Evolutionary conservation across 2,329 filamentous ascomycete genomes (phyloP).

Genomic region (Diaporthe ilicicola): DNA sequence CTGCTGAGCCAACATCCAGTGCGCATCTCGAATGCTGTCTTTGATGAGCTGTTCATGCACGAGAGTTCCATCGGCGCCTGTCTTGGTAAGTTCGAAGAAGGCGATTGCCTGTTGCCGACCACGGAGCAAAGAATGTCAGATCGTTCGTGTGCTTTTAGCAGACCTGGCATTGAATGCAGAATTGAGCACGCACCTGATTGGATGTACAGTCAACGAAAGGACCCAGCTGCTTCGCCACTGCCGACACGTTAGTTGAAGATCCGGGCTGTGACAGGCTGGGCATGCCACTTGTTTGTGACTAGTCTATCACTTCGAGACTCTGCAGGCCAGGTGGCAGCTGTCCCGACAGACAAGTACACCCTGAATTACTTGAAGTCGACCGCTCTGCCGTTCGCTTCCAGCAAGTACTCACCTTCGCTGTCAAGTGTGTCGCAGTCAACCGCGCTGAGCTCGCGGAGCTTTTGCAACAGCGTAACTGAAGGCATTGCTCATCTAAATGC

Average conservation of each 20-base stretch:
- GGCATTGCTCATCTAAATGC: neutral
- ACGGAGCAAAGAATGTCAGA: conserved; percentile 8
- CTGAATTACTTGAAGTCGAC: neutral
- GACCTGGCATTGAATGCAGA: neutral
- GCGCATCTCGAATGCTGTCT: conserved; percentile 46
- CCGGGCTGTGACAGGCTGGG: neutral
- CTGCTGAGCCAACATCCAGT: conserved; percentile 43
- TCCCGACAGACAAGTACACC: neutral
- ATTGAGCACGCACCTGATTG: conserved; percentile 56
- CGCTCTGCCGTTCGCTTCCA: neutral
- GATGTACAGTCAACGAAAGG: conserved; percentile 63
- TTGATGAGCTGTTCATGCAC: conserved; percentile 48
- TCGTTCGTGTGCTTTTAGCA: neutral
- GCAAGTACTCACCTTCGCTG: conserved; percentile 47
- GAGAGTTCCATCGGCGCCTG: conserved; percentile 43
- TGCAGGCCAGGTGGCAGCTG: neutral
- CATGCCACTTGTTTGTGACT: neutral
- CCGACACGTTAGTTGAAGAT: neutral
- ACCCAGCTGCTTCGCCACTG: conserved; percentile 55
- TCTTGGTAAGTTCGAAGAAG: conserved; percentile 52
- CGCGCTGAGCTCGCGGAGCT: conserved; percentile 51
- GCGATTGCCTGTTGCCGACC: conserved; percentile 54
- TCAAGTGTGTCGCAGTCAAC: conserved; percentile 63
- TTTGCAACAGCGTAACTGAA: conserved; percentile 46
- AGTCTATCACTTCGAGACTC: neutral